A percentile compares a stretch with the other conserved stretches of the same genome.
Evolutionary conservation across 2,329 filamentous ascomycete genomes (phyloP).

Genomic region (Aschersonia sp.): DNA sequence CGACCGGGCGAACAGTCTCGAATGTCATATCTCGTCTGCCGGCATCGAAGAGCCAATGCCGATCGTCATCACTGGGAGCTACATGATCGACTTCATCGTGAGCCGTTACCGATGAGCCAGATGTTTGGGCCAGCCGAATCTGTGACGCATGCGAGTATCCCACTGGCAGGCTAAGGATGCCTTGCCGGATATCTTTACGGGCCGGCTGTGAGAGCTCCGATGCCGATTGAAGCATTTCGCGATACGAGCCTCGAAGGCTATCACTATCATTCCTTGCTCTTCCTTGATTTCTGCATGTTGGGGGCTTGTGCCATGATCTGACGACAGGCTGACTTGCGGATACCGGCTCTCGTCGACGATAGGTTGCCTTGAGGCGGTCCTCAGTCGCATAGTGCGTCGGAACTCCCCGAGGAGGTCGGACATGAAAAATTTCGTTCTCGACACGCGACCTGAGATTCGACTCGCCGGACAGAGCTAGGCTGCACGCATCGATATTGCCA

Average conservation of each 20-base stretch:
- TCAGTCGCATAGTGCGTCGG: not conserved
- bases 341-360: not conserved
- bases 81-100: not conserved
- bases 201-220: not conserved
- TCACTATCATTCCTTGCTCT: not conserved
- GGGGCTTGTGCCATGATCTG: not conserved
- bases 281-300: no score
- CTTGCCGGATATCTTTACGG: not conserved
- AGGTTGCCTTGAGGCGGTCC: not conserved
- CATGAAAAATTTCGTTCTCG: no score
- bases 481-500: no score
- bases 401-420: no score
- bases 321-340: not conserved
- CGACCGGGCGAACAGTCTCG: not conserved
- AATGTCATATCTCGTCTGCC: not conserved
- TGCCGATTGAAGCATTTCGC: not conserved
- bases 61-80: not conserved
- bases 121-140: not conserved
- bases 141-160: conserved; percentile 1
- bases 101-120: no score
- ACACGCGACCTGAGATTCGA: no score
- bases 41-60: no score
- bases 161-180: not conserved
- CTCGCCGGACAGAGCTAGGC: no score
- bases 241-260: not conserved